phyloP scores from a whole-genome alignment of 2,329 filamentous ascomycete genomes.

The Biscogniauxia marginata region DNA sequence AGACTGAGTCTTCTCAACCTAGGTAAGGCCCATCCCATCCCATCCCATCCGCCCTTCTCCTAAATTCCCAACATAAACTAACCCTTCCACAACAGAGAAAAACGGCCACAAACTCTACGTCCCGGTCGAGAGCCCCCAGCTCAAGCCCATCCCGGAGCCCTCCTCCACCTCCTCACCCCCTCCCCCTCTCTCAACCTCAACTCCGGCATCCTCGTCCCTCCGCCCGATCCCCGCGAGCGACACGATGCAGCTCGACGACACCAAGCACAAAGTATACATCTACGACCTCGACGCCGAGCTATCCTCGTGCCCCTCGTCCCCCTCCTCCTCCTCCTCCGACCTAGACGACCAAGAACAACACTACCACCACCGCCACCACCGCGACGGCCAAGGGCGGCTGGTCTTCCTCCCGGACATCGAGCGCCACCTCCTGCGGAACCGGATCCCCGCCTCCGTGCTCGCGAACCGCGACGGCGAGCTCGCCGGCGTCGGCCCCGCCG shows the following conservation, averaged over 20 bases:
- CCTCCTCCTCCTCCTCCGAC: constrained; percentile 28
- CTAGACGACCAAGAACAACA: neutral
- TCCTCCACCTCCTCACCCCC: constrained; percentile 15
- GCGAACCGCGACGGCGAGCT: constrained; percentile 54
- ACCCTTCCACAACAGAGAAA: constrained; percentile 48
- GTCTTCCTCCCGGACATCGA: constrained; percentile 85
- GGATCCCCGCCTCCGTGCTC: constrained; percentile 66
- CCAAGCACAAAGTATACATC: constrained; percentile 85
- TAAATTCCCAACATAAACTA: constrained; percentile 27
- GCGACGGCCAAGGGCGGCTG: constrained; percentile 56
- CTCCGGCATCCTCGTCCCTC: constrained; percentile 10
- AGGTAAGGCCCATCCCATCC: constrained; percentile 51
- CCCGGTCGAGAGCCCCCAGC: constrained; percentile 53
- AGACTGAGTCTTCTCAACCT: constrained; percentile 78
- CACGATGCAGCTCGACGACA: constrained; percentile 81
- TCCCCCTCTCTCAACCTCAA: constrained; percentile 23
- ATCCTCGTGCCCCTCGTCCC: constrained; percentile 55
- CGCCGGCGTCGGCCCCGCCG: constrained; percentile 38
- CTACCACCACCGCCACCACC: constrained; percentile 46
- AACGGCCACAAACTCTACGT: constrained; percentile 65
- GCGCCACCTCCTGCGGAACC: constrained; percentile 71
- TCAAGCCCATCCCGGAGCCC: constrained; percentile 20
- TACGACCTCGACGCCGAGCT: constrained; percentile 88
- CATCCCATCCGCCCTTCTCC: constrained; percentile 9
- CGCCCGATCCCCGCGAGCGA: constrained; percentile 45